Base-by-base conservation (phyloP, 1,284 basidiomycete species). In the Veloboletus limbatus region DNA sequence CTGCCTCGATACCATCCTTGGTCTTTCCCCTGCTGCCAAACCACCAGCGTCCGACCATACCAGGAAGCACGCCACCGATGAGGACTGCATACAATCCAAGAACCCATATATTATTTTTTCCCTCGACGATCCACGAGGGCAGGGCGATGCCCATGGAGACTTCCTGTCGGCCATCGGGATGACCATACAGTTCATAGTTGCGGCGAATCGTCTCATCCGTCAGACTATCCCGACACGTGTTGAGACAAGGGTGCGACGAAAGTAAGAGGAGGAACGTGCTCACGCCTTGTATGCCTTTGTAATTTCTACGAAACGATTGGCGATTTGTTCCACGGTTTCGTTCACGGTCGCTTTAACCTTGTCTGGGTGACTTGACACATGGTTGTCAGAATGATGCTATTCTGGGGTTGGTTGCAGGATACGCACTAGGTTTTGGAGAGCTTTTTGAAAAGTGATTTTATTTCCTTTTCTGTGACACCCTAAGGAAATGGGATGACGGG, bases 261-360 rank as follows among this genome's bases (percentile, higher is more conserved):
- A n/a, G n/a, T 5, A 21, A n/a, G 4, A 9, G 14, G 11, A 11
- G 21, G 17, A 4, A 9, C 10, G 18, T 4, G 69, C 82, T 52
- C 55, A 92, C 81, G 96, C 70, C 76, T 99, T 99, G 75, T 99
- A 99, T 1, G 97, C 97, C 69, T 99, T 99, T 20, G 97, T 99
- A 35, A 99, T 74, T 38, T 92, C 83, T 31, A 99, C 92, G 66
- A 96, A 99, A 54, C 87, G 83, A 41, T 84, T 76, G 57, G 92
- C 90, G 27, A 91, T 92, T n/a, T 84, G 78, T 59, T 97, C 96
- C 47, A 88, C 77, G 0, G 96, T 98, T 60, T 95, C 77, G 60
- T 97, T 94, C 2, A 75, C 79, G 0, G 79, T 78, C 8, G 91
- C 78, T 60, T 84, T 88, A 51, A 97, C 87, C 74, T 99, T 99